Evolutionary conservation across 176 grass and related monocot genomes (phyloP).

Genomic region (Chrysopogon serrulatus): DNA sequence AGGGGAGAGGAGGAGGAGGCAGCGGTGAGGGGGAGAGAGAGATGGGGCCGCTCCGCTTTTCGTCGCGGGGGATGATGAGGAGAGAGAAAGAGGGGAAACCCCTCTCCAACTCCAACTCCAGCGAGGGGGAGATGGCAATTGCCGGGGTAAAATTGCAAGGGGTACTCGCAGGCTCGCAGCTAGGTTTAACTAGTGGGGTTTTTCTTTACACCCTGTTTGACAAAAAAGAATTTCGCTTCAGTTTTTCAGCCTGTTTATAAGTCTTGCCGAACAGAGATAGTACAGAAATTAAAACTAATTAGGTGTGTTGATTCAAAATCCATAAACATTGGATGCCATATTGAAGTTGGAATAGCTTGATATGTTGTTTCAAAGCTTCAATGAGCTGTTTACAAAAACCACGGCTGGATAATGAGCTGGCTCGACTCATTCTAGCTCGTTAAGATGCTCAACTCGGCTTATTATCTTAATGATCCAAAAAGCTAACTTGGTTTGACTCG

Average conservation of each 20-base stretch:
- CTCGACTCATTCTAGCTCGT: too few relatives aligned
- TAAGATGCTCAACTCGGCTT: too few relatives aligned
- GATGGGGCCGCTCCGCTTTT: conserved; percentile 27
- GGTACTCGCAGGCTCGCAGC: neutral
- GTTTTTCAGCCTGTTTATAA: too few relatives aligned
- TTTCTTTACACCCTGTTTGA: too few relatives aligned
- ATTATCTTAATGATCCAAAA: too few relatives aligned
- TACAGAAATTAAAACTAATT: too few relatives aligned
- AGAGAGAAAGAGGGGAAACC: conserved; percentile 7
- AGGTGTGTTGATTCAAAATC: neutral
- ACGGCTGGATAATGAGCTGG: too few relatives aligned
- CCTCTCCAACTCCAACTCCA: neutral
- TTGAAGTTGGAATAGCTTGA: neutral
- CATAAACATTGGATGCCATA: neutral
- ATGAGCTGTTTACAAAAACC: too few relatives aligned
- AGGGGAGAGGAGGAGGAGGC: neutral
- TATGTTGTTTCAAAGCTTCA: neutral
- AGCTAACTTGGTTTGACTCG: too few relatives aligned
- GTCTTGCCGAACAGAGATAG: too few relatives aligned
- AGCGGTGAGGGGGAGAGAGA: too few relatives aligned
- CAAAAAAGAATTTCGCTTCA: too few relatives aligned
- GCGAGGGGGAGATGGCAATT: neutral
- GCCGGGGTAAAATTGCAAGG: neutral
- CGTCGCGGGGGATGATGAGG: conserved; percentile 10
- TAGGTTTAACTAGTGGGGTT: neutral